A percentile compares a stretch with the other conserved stretches of the same genome.
Conservation (phyloP, 2,329 filamentous ascomycete species). For the Botrytis paeoniae region DNA sequence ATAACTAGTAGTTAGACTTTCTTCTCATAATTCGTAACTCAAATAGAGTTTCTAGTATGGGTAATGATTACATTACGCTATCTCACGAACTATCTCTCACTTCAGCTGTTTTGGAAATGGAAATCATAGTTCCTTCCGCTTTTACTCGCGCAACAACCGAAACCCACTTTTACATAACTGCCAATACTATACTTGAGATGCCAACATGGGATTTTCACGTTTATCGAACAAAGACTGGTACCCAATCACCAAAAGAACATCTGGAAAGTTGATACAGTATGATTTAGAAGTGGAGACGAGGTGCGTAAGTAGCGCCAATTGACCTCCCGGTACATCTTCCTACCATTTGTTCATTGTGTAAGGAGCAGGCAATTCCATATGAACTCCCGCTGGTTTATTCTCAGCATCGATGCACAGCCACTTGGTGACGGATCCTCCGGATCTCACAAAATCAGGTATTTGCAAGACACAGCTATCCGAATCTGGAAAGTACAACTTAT, state of each 20-base stretch:
- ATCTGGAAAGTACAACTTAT: background rate
- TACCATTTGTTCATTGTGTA: background rate
- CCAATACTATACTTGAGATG: background rate
- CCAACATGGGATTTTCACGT: background rate
- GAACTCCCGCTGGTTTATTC: background rate
- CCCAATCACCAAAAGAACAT: background rate
- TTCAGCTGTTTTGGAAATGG: background rate
- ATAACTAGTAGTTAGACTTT: no score
- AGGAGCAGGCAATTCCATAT: background rate
- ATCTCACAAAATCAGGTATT: conserved; percentile 9
- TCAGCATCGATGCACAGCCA: conserved; percentile 13
- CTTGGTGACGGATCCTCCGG: background rate
- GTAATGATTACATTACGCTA: background rate
- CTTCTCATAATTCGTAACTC: background rate
- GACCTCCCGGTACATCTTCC: background rate
- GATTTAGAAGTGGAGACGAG: background rate
- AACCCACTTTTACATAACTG: background rate
- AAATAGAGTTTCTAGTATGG: background rate
- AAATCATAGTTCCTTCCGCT: background rate
- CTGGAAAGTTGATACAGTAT: background rate
- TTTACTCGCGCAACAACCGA: background rate
- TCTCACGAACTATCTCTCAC: background rate
- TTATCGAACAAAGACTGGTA: background rate
- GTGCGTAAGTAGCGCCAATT: background rate
- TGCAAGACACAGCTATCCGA: background rate